A percentile compares a stretch with the other conserved stretches of the same genome.
phyloP scores from a whole-genome alignment of 768 basidiomycete species.

The Hydnum rufescens region DNA sequence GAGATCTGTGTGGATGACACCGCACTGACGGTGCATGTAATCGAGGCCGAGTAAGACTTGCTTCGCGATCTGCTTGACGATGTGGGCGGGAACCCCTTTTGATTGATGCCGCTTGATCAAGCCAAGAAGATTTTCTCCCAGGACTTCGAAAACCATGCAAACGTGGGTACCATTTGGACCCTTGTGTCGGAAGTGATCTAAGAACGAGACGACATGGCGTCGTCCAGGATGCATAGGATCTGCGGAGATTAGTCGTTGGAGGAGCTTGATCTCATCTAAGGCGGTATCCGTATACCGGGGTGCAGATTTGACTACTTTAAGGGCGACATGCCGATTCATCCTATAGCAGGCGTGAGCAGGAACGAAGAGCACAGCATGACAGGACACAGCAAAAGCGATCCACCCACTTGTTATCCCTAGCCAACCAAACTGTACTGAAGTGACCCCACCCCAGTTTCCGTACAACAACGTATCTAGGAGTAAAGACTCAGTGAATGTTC shows the following conservation, averaged over 20 bases:
- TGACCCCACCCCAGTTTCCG: conserved; percentile 27
- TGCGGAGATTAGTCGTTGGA: conserved; percentile 85
- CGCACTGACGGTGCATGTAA: conserved; percentile 95
- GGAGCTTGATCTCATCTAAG: conserved; percentile 93
- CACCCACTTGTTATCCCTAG: conserved; percentile 11
- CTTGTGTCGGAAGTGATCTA: conserved; percentile 92
- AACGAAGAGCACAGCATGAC: not conserved
- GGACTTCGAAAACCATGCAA: conserved; percentile 98
- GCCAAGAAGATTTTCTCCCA: conserved; percentile 89
- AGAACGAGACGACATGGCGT: conserved; percentile 89
- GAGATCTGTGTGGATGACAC: conserved; percentile 92
- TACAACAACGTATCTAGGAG: conserved; percentile 21
- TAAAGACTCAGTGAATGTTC: not conserved
- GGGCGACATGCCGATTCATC: conserved; percentile 86
- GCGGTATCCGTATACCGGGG: conserved; percentile 95
- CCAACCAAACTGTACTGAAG: conserved; percentile 19
- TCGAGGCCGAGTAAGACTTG: conserved; percentile 89
- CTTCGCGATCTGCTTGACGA: conserved; percentile 93
- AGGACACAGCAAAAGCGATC: not conserved
- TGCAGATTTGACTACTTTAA: conserved; percentile 98
- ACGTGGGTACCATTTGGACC: conserved; percentile 95
- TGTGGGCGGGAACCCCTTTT: conserved; percentile 83
- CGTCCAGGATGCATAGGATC: conserved; percentile 65
- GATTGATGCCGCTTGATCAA: conserved; percentile 97
- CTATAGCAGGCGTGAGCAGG: conserved; percentile 23